These are phyloP conservation scores for Lentinula guzmanii DNA, from an alignment of 768 basidiomycete species.

Conservation along the genomic window DNA sequence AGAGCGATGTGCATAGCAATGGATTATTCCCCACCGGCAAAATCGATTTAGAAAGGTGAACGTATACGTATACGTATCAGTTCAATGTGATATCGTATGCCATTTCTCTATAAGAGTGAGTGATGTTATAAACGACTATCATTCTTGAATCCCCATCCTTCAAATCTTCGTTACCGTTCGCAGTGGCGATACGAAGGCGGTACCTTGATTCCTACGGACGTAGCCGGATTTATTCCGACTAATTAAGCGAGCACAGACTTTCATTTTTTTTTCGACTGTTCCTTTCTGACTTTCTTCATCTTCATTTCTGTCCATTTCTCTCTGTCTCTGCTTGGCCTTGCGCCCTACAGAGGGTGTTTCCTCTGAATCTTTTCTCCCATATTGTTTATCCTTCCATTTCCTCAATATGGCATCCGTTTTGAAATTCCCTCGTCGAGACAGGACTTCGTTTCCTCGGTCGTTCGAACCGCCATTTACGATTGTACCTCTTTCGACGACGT, in stretches of 20 bases:
- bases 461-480: background rate
- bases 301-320: background rate
- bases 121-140: background rate
- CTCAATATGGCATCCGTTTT: background rate
- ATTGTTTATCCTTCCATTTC: background rate
- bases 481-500: background rate
- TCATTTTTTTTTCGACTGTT: background rate
- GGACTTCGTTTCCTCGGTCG: background rate
- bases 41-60: background rate
- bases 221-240: background rate
- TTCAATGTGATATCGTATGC: background rate
- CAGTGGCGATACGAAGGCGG: background rate
- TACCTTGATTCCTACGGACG: background rate
- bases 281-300: background rate
- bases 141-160: background rate
- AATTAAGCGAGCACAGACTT: background rate
- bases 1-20: background rate
- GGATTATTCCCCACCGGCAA: background rate
- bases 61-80: background rate
- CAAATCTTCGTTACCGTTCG: background rate
- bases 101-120: background rate
- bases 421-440: background rate
- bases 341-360: background rate
- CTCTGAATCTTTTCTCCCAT: background rate
- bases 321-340: background rate